Conservation (phyloP, 257 asterid species). For the Apocynum venetum region DNA sequence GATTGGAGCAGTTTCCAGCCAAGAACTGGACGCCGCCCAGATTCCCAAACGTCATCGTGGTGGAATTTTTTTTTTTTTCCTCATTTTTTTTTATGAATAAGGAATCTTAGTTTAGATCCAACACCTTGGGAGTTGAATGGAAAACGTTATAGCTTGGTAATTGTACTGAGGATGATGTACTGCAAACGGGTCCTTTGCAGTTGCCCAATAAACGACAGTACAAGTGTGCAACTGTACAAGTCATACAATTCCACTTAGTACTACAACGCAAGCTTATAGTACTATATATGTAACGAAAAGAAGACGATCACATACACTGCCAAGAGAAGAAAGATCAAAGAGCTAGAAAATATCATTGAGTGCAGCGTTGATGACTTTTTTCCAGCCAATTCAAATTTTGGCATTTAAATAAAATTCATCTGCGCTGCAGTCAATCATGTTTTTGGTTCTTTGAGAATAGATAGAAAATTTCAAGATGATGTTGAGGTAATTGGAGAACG, state of each 20-base stretch:
- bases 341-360: slow-evolving; percentile 64
- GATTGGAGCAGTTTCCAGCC: too few relatives aligned
- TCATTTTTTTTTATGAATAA: too few relatives aligned
- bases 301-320: neutral
- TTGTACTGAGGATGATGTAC: neutral
- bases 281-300: neutral
- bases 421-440: slow-evolving; percentile 50
- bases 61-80: too few relatives aligned
- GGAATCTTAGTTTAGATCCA: neutral
- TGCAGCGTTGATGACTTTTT: slow-evolving; percentile 68
- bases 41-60: too few relatives aligned
- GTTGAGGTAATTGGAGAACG: neutral
- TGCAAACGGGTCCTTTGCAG: neutral
- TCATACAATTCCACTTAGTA: neutral
- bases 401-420: slow-evolving; percentile 24
- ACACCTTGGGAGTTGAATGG: neutral
- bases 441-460: slow-evolving; percentile 14
- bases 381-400: neutral
- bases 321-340: slow-evolving; percentile 6
- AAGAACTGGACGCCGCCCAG: too few relatives aligned
- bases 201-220: slow-evolving; percentile 5
- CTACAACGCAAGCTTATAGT: neutral
- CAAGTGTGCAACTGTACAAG: slow-evolving; percentile 29
- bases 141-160: neutral
- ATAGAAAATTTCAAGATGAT: neutral